phyloP scores from a whole-genome alignment of 768 basidiomycete species.

The Mycena floridula region DNA sequence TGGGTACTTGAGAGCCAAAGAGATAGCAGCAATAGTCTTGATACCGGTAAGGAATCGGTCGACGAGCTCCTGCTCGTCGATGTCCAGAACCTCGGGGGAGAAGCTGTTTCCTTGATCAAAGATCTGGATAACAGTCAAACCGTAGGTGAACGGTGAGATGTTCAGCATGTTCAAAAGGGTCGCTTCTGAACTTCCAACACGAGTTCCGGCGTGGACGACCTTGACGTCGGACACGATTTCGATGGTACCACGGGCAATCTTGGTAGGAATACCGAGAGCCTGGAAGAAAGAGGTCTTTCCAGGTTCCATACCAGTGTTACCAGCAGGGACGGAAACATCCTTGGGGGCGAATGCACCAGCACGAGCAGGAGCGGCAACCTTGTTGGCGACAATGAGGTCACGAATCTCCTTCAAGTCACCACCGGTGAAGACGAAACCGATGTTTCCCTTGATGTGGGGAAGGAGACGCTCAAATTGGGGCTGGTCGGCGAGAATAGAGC shows the following conservation, averaged over 20 bases:
- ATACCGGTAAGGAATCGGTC: conserved; percentile 90
- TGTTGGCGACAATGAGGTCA: conserved; percentile 91
- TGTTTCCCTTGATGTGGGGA: conserved; percentile 94
- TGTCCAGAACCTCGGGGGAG: conserved; percentile 84
- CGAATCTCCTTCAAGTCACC: conserved; percentile 92
- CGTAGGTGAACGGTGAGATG: conserved; percentile 99
- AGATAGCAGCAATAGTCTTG: conserved; percentile 94
- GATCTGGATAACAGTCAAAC: conserved; percentile 97
- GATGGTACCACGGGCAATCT: conserved; percentile 99
- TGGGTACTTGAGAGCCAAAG: conserved; percentile 93
- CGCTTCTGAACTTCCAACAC: conserved; percentile 96
- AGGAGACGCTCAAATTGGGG: conserved; percentile 97
- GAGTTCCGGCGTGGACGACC: conserved; percentile 87
- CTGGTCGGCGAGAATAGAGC: conserved; percentile 81
- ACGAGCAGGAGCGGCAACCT: conserved; percentile 97
- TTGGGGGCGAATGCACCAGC: conserved; percentile 93
- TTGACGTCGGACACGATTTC: conserved; percentile 98
- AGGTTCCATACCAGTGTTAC: conserved; percentile 99
- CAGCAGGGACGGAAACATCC: conserved; percentile 87
- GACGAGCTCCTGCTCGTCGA: conserved; percentile 87
- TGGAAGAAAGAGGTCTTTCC: conserved; percentile 99
- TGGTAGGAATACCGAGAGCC: conserved; percentile 98
- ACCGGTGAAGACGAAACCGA: conserved; percentile 97
- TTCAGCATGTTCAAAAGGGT: conserved; percentile 99
- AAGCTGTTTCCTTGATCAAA: conserved; percentile 93